Base-by-base conservation (phyloP, 768 basidiomycete species). In the Tylopilus plumbeoviolaceoides region DNA sequence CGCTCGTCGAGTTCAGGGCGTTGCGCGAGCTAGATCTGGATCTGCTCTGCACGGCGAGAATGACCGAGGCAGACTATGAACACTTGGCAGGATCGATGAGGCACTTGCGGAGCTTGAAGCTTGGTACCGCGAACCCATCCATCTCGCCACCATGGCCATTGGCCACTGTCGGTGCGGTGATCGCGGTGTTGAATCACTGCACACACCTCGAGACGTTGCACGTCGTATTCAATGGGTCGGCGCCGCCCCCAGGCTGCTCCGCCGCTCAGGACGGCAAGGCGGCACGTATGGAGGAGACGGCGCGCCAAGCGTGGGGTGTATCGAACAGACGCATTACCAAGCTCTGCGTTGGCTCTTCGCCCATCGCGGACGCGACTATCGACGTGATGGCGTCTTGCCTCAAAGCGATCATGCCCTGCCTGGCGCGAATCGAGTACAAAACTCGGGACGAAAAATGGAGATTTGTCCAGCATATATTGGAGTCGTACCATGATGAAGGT, bases 11-110 rank as follows among this genome's bases (percentile, higher is more conserved):
- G 28, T 65, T 66, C 17, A 49, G 36, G 0, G 54, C 46, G 5
- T 15, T 65, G 27, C 55, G 35, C 15, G 52, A 51, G 12, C 53
- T 65, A 1, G 53, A 65, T 17, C 23, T 65, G 10, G 64, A 65
- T 11, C 12, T 39, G 10, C 40, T 63, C 2, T 59, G 51, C 27
- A 56, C 57, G 6, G 55, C 48, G 0, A 43, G n/a, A 0, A 35
- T 59, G 20, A 28, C 50, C 12, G 56, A 65, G 12, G 44, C 9
- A 1, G 61, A 60, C 33, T 59, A 48, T 42, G 41, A 10, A 7
- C 15, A 12, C 27, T 35, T 66, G 40, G 64, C 57, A 11, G 2
- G 15, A 10, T 59, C 57, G 11, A 42, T 52, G 44, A 40, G 41
- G 6, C 36, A 52, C 2, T 42, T 63, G n/a, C 57, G 49, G 15